These are phyloP conservation scores for Periconia digitata DNA, from an alignment of 2,329 filamentous ascomycete species.

Conservation along the genomic window DNA sequence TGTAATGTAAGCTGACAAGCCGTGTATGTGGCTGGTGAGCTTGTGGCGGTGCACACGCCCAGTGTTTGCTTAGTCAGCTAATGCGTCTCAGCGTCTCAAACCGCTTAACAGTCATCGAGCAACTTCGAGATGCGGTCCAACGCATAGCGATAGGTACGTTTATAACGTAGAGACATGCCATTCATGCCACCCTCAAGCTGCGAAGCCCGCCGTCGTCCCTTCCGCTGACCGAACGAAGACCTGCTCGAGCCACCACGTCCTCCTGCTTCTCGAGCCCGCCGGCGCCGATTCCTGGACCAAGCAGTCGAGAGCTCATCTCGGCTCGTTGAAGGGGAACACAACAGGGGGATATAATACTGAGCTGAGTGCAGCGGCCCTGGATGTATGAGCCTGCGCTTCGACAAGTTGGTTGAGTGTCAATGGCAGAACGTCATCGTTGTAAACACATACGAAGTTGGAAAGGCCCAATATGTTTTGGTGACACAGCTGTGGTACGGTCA, in stretches of 20 bases:
- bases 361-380: constrained; percentile 1
- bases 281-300: constrained; percentile 4
- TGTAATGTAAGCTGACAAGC: constrained; percentile 7
- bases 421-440: background rate
- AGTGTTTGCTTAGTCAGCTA: constrained; percentile 4
- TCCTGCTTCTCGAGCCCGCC: constrained; percentile 6
- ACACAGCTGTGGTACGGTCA: background rate
- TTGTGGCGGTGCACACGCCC: constrained; percentile 3
- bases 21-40: constrained; percentile 7
- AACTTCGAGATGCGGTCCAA: constrained; percentile 2
- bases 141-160: background rate
- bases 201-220: constrained; percentile 1
- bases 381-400: background rate
- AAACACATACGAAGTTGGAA: background rate
- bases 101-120: background rate
- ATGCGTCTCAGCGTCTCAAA: constrained; percentile 1
- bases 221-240: constrained; percentile 4
- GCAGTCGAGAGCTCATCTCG: background rate
- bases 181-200: background rate
- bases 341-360: background rate
- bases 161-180: background rate
- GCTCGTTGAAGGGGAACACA: background rate
- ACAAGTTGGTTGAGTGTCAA: background rate
- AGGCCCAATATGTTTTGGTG: background rate
- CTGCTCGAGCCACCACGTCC: constrained; percentile 1